These are phyloP conservation scores for Anacardium occidentale DNA, from an alignment of 345 rosid species.

Conservation along the genomic window DNA sequence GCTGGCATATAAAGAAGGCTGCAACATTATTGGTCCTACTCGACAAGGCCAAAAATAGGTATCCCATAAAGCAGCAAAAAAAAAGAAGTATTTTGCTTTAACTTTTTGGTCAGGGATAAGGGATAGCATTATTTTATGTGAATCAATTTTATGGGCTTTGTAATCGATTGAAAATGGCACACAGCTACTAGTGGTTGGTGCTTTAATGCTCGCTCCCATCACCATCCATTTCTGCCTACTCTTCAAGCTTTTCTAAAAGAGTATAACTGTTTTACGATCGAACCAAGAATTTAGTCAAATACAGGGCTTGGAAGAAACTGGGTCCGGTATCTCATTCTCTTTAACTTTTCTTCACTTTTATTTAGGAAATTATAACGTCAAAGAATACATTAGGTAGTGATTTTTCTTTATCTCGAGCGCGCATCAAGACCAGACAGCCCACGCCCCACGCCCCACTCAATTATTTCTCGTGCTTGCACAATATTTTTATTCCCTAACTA, in stretches of 20 bases:
- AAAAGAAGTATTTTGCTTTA: not conserved
- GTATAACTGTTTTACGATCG: not conserved
- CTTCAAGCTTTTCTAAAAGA: not conserved
- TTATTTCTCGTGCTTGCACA: slow-evolving; percentile 21
- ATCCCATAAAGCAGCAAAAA: slow-evolving; percentile 25
- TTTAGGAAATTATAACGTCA: not conserved
- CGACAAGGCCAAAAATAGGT: slow-evolving; percentile 22
- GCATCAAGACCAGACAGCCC: not conserved
- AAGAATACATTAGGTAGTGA: not conserved
- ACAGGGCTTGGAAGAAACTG: not conserved
- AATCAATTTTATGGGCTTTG: not conserved
- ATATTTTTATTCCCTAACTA: not conserved
- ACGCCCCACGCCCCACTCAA: not conserved
- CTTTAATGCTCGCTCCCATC: slow-evolving; percentile 15
- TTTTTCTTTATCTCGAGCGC: not conserved
- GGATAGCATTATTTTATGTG: slow-evolving; percentile 20
- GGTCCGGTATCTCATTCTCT: not conserved
- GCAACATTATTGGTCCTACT: not conserved
- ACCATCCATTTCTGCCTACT: slow-evolving; percentile 5
- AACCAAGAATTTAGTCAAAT: not conserved
- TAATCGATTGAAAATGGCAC: not conserved
- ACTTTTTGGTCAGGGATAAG: slow-evolving; percentile 24
- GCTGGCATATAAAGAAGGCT: not conserved
- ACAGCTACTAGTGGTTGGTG: not conserved
- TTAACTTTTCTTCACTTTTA: not conserved